These are phyloP conservation scores for Coemansia sp. DNA, from an alignment of 192 early-diverging fungal genomes.

Conservation along the genomic window DNA sequence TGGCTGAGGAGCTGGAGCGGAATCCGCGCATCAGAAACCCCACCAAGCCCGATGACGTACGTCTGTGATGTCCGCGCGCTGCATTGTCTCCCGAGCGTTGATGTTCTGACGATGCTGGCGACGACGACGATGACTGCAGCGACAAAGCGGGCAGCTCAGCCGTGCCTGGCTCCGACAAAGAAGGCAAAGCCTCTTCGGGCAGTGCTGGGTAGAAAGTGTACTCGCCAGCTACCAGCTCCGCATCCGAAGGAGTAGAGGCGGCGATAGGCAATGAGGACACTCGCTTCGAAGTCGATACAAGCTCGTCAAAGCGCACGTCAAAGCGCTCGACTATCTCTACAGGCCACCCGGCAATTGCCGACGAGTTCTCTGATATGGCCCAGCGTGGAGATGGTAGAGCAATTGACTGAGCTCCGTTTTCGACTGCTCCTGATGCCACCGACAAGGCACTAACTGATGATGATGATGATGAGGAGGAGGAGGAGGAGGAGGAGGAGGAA, in stretches of 20 bases:
- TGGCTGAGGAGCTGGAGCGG: slow-evolving; percentile 8
- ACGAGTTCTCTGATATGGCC: slow-evolving; percentile 37
- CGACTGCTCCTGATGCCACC: neutral
- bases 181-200: neutral
- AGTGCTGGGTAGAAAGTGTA: slow-evolving; percentile 10
- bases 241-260: neutral
- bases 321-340: slow-evolving; percentile 47
- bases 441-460: neutral
- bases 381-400: slow-evolving; percentile 5
- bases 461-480: neutral
- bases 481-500: no score
- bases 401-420: neutral
- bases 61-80: slow-evolving; percentile 20
- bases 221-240: slow-evolving; percentile 12
- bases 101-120: slow-evolving; percentile 1
- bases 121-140: neutral
- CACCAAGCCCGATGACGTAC: slow-evolving; percentile 45
- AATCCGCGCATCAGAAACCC: slow-evolving; percentile 44
- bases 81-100: neutral
- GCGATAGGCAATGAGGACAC: neutral
- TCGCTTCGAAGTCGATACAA: slow-evolving; percentile 10
- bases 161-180: neutral
- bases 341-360: slow-evolving; percentile 45
- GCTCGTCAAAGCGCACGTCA: slow-evolving; percentile 44
- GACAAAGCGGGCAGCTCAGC: neutral